Evolutionary conservation across 345 rosid genomes (phyloP).

Genomic region (Eucalyptus sp.): DNA sequence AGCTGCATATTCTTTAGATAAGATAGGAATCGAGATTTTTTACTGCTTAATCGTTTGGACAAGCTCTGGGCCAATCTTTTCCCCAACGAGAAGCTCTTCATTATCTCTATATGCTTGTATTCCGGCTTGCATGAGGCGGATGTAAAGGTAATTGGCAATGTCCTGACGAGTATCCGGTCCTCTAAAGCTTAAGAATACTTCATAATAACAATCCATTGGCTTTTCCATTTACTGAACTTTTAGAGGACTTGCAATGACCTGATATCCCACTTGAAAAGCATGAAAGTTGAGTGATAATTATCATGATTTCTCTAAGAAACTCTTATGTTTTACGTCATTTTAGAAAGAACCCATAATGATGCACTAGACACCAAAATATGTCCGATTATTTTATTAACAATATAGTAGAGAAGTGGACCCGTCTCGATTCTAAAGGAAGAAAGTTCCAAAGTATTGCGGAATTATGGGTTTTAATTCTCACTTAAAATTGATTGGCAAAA

Average conservation of each 20-base stretch:
- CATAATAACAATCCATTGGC: rapidly evolving
- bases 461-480: neutral
- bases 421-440: neutral
- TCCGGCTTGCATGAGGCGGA: rapidly evolving
- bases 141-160: neutral
- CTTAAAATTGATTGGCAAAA: rapidly evolving
- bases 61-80: neutral
- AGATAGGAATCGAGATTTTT: neutral
- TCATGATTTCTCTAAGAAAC: neutral
- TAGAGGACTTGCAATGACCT: rapidly evolving
- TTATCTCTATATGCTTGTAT: neutral
- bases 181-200: neutral
- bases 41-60: neutral
- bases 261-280: neutral
- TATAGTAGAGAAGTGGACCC: neutral
- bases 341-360: neutral
- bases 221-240: neutral
- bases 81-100: neutral
- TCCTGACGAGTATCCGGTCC: rapidly evolving
- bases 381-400: neutral
- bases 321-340: rapidly evolving
- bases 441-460: rapidly evolving
- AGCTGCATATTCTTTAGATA: rapidly evolving
- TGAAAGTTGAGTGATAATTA: neutral
- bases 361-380: neutral